Evolutionary conservation across 306 rosid genomes (phyloP).

Genomic region (Cucurbita maxima): DNA sequence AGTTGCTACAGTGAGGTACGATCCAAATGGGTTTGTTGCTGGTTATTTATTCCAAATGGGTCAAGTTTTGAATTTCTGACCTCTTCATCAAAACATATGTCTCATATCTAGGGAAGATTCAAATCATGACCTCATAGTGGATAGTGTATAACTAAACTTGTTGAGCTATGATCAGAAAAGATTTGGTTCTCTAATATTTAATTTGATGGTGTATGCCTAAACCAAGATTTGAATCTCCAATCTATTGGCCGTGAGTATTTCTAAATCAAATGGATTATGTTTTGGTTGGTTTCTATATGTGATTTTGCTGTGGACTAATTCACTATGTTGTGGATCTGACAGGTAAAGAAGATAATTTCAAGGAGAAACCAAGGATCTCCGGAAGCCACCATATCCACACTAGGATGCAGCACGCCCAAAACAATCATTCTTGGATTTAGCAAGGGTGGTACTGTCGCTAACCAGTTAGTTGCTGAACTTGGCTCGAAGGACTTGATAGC

Average conservation of each 20-base stretch:
- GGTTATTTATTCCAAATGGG: too few species aligned
- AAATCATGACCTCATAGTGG: background rate
- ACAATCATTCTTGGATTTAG: slow-evolving; percentile 72
- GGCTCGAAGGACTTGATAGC: slow-evolving; percentile 26
- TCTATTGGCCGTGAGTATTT: background rate
- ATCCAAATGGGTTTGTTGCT: background rate
- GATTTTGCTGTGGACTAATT: background rate
- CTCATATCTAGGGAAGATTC: too few species aligned
- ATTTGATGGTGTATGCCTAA: background rate
- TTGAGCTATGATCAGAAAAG: background rate
- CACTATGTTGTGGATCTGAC: slow-evolving; percentile 10
- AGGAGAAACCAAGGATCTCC: slow-evolving; percentile 15
- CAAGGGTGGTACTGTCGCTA: slow-evolving; percentile 81
- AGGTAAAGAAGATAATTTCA: slow-evolving; percentile 26
- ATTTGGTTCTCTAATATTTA: too few species aligned
- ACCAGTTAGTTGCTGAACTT: slow-evolving; percentile 69
- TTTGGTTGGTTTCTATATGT: background rate
- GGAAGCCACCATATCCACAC: slow-evolving; percentile 4
- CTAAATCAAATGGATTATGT: background rate
- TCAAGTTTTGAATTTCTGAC: background rate
- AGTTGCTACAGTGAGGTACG: slow-evolving; percentile 52
- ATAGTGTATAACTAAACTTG: background rate
- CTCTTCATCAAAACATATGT: too few species aligned
- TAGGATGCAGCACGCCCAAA: slow-evolving; percentile 20
- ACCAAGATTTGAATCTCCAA: background rate